These are phyloP conservation scores for Ogataea paradorogensis DNA, from an alignment of 805 yeast genomes.

Conservation along the genomic window DNA sequence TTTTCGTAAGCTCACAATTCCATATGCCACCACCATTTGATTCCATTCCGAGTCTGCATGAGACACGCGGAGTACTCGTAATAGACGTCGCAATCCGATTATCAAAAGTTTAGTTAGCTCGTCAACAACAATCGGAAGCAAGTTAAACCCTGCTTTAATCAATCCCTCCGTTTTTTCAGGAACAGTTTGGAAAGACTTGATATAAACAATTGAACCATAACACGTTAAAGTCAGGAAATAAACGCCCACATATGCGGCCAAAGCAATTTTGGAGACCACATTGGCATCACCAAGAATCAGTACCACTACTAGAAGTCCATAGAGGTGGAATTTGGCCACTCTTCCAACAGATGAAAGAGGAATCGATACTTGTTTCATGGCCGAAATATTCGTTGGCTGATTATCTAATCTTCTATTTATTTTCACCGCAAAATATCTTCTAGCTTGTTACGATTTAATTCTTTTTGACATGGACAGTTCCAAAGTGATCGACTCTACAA, in stretches of 20 bases:
- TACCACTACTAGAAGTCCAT: conserved; percentile 8
- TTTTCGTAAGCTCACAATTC: conserved; percentile 28
- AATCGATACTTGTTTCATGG: conserved; percentile 7
- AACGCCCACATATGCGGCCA: conserved; percentile 30
- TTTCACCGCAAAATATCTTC: conserved; percentile 4
- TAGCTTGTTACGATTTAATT: neutral
- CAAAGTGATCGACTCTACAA: conserved; percentile 19
- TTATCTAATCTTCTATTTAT: conserved; percentile 2
- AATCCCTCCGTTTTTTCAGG: conserved; percentile 16
- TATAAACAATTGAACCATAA: conserved; percentile 25
- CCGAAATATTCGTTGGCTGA: conserved; percentile 6
- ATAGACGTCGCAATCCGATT: conserved; percentile 2
- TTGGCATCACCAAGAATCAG: conserved; percentile 23
- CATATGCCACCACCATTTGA: conserved; percentile 24
- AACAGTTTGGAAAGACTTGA: conserved; percentile 16
- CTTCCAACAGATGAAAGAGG: conserved; percentile 13
- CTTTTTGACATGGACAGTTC: conserved; percentile 7
- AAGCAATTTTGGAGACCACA: conserved; percentile 27
- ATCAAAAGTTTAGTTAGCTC: conserved; percentile 18
- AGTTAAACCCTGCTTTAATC: conserved; percentile 16
- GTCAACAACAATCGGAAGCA: conserved; percentile 26
- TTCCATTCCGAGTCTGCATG: conserved; percentile 3
- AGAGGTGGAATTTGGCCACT: conserved; percentile 16
- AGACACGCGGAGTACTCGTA: conserved; percentile 4
- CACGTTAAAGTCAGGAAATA: conserved; percentile 15